Conservation (phyloP, 768 basidiomycete genomes). For the Termitomyces sp. region DNA sequence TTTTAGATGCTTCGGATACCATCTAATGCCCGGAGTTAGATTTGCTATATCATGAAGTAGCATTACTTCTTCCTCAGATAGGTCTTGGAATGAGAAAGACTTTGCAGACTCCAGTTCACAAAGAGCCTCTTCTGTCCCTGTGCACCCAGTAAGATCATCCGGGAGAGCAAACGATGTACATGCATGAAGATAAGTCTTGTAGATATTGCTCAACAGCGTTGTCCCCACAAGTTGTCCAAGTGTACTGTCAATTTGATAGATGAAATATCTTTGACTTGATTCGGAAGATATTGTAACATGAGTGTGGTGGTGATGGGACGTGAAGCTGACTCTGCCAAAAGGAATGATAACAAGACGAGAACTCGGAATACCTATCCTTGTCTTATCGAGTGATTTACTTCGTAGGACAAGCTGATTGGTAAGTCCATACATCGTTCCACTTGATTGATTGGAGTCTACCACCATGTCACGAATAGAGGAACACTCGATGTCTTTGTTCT, state of each 20-base stretch:
- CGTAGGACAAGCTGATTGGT: not conserved
- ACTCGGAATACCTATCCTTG: not conserved
- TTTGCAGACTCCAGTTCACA: not conserved
- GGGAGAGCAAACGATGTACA: not conserved
- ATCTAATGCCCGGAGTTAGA: not conserved
- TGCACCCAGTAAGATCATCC: not conserved
- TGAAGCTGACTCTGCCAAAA: not conserved
- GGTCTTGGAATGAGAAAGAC: not conserved
- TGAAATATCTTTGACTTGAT: not conserved
- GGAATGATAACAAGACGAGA: not conserved
- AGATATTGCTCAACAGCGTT: not conserved
- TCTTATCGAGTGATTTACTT: not conserved
- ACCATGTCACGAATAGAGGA: not conserved
- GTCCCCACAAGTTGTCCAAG: not conserved
- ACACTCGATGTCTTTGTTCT: not conserved
- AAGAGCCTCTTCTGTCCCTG: not conserved
- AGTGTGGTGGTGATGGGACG: not conserved
- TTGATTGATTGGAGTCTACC: not conserved
- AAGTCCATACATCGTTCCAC: not conserved
- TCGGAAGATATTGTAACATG: not conserved
- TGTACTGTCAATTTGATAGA: not conserved
- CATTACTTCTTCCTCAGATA: conserved; percentile 16
- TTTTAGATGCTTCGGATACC: not conserved
- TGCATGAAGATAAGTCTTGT: not conserved
- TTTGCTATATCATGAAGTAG: conserved; percentile 22